Percentiles rank a stretch among this genome's conserved stretches.
Conservation (phyloP, 192 early-diverging fungal species). For the Backusella sp. region DNA sequence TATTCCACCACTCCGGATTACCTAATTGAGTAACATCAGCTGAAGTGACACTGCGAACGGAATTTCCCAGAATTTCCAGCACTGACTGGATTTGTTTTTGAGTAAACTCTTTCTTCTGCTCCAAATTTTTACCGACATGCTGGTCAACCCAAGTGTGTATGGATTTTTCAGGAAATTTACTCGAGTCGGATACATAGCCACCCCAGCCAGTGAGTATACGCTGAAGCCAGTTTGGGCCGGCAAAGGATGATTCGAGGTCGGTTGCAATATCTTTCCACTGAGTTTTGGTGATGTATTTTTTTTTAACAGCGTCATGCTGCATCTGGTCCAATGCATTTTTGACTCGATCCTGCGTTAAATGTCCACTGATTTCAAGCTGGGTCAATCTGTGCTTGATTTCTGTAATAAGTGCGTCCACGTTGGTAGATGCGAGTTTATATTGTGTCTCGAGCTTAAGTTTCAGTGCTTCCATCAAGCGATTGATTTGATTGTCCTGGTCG, state of each 20-base stretch:
- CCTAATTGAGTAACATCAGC: conserved; percentile 4
- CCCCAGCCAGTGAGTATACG: background rate
- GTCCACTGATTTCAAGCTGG: conserved; percentile 14
- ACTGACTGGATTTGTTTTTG: conserved; percentile 3
- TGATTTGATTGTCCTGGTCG: conserved; percentile 16
- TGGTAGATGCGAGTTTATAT: conserved; percentile 8
- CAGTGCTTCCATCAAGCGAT: conserved; percentile 7
- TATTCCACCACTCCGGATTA: background rate
- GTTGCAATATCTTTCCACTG: conserved; percentile 23
- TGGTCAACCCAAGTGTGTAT: background rate
- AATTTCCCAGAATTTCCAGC: background rate
- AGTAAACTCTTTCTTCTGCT: background rate
- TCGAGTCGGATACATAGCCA: background rate
- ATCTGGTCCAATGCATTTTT: conserved; percentile 19
- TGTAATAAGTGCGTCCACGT: conserved; percentile 17
- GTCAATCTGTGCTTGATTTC: conserved; percentile 14
- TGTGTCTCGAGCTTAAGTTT: conserved; percentile 13
- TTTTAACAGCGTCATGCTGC: conserved; percentile 13
- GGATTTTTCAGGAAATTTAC: background rate
- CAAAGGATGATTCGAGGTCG: conserved; percentile 15
- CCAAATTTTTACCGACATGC: background rate
- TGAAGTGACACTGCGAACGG: background rate
- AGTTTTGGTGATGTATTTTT: conserved; percentile 20
- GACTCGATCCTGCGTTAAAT: conserved; percentile 17
- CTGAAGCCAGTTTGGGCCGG: conserved; percentile 12